Conservation (phyloP, 257 asterid species). For the Handroanthus guayacan region DNA sequence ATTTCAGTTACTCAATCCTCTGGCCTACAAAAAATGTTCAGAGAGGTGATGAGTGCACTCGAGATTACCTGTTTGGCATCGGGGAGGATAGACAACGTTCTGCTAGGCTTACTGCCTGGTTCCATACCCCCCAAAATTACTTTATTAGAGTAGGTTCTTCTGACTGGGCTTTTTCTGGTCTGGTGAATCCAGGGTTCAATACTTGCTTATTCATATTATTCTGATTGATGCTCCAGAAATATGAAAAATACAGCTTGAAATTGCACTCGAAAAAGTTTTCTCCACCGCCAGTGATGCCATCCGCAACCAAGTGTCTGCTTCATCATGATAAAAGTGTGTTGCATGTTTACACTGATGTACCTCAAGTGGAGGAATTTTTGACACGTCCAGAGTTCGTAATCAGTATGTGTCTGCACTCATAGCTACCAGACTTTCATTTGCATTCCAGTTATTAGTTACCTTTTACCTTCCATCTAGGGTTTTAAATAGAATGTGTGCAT, state of each 20-base stretch:
- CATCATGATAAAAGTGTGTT: slow-evolving; percentile 59
- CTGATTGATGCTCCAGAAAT: slow-evolving; percentile 59
- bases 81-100: slow-evolving; percentile 95
- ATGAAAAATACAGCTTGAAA: slow-evolving; percentile 57
- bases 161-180: slow-evolving; percentile 26
- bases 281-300: slow-evolving; percentile 43
- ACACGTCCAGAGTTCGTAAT: slow-evolving; percentile 83
- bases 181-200: slow-evolving; percentile 24
- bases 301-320: slow-evolving; percentile 53
- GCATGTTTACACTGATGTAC: slow-evolving; percentile 86
- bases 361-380: slow-evolving; percentile 83
- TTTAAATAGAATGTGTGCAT: slow-evolving; percentile 15
- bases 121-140: slow-evolving; percentile 86
- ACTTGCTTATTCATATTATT: slow-evolving; percentile 10
- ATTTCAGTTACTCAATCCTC: slow-evolving; percentile 81
- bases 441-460: slow-evolving; percentile 25
- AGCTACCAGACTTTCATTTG: slow-evolving; percentile 9
- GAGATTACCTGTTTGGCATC: slow-evolving; percentile 84
- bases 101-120: slow-evolving; percentile 98
- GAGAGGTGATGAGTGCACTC: slow-evolving; percentile 87
- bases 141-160: slow-evolving; percentile 66
- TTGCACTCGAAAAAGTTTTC: slow-evolving; percentile 54
- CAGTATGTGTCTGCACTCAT: slow-evolving; percentile 56
- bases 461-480: slow-evolving; percentile 3
- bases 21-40: slow-evolving; percentile 75